Evolutionary conservation across 139 green algal species (phyloP).

Genomic region (Volvox reticuliferus): DNA sequence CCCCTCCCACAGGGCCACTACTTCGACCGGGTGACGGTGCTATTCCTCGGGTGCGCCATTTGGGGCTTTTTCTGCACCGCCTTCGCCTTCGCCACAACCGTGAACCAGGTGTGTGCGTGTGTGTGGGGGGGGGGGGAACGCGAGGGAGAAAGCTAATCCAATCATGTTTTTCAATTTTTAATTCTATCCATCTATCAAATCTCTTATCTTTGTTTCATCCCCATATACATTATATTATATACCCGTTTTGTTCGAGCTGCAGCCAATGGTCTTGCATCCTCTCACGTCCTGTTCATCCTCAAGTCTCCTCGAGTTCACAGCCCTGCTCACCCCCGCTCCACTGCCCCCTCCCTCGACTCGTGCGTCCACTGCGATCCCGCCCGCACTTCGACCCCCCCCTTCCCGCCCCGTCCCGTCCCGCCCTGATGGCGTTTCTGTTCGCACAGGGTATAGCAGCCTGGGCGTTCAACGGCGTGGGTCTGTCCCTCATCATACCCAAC

Average conservation of each 20-base stretch:
- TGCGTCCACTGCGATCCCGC: too few relatives aligned
- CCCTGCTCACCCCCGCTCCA: too few relatives aligned
- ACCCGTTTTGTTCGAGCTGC: too few relatives aligned
- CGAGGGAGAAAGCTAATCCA: too few relatives aligned
- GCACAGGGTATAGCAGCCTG: constrained; percentile 55
- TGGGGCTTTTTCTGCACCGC: constrained; percentile 79
- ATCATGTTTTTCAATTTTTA: too few relatives aligned
- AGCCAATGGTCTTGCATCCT: too few relatives aligned
- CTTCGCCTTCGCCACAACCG: constrained; percentile 70
- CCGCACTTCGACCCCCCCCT: neutral
- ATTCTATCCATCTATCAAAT: too few relatives aligned
- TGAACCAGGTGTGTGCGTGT: constrained; percentile 55
- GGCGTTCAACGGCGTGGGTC: constrained; percentile 80
- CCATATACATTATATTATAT: too few relatives aligned
- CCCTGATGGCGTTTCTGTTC: neutral
- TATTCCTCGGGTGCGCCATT: constrained; percentile 76
- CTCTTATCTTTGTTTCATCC: too few relatives aligned
- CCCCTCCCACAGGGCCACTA: constrained; percentile 16
- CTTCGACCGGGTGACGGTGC: constrained; percentile 69
- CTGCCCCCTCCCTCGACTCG: too few relatives aligned
- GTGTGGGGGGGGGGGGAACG: neutral
- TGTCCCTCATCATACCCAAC: constrained; percentile 82
- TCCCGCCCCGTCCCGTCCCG: neutral
- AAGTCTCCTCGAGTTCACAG: too few relatives aligned
- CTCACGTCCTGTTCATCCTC: too few relatives aligned